Evolutionary conservation across 768 basidiomycete species (phyloP).

Genomic region (Leucocoprinus sp.): DNA sequence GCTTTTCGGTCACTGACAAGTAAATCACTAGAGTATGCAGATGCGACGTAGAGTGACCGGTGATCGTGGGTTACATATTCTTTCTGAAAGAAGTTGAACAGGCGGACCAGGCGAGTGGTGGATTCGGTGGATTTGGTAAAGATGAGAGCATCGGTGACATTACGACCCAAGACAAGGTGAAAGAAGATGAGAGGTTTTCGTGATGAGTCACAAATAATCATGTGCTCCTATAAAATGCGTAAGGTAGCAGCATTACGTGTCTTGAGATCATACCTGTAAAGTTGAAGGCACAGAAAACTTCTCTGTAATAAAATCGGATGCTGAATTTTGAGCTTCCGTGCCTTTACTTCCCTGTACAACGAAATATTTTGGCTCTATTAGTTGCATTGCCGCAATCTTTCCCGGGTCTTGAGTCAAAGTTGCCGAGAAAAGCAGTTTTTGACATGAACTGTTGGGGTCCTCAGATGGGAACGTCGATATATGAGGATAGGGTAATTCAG

Average conservation of each 20-base stretch:
- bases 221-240: conserved; percentile 59
- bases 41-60: conserved; percentile 34
- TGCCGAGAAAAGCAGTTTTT: conserved; percentile 94
- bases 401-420: conserved; percentile 91
- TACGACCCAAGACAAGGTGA: conserved; percentile 62
- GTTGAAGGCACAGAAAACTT: conserved; percentile 77
- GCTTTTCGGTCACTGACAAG: conserved; percentile 59
- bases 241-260: neutral
- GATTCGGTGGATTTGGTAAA: conserved; percentile 98
- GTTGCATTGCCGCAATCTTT: conserved; percentile 76
- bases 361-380: conserved; percentile 81
- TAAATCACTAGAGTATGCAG: conserved; percentile 85
- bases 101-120: conserved; percentile 67
- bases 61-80: conserved; percentile 9
- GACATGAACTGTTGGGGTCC: conserved; percentile 59
- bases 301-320: conserved; percentile 57
- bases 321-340: conserved; percentile 24
- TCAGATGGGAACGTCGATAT: conserved; percentile 49
- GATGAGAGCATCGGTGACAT: conserved; percentile 67
- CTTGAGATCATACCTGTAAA: conserved; percentile 43
- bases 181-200: conserved; percentile 88
- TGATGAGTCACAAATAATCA: conserved; percentile 70
- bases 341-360: conserved; percentile 56
- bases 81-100: conserved; percentile 75
- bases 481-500: conserved; percentile 30